Evolutionary conservation across 768 basidiomycete genomes (phyloP).

Genomic region (Tulasnella sp.): DNA sequence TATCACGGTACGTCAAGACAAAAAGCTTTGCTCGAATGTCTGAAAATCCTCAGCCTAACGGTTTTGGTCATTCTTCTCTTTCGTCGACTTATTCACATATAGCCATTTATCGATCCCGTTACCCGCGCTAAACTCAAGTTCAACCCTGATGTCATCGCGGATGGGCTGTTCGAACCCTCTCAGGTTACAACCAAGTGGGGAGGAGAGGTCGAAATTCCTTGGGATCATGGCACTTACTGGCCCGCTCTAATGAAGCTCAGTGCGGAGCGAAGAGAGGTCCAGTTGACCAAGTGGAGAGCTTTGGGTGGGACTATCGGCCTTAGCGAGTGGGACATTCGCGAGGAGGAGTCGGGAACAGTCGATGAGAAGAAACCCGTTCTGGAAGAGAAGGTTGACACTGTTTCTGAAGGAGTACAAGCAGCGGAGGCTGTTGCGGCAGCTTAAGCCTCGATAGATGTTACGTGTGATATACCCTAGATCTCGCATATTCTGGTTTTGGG

Average conservation of each 20-base stretch:
- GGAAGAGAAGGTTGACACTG: slow-evolving; percentile 8
- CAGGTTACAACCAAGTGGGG: slow-evolving; percentile 69
- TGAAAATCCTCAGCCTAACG: background rate
- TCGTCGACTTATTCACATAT: background rate
- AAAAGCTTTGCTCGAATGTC: slow-evolving; percentile 73
- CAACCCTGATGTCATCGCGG: slow-evolving; percentile 49
- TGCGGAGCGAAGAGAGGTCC: slow-evolving; percentile 47
- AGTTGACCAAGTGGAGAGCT: slow-evolving; percentile 61
- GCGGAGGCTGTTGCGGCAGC: background rate
- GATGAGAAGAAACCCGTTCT: background rate
- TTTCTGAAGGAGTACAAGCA: background rate
- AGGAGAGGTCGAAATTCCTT: slow-evolving; percentile 63
- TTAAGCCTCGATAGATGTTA: background rate
- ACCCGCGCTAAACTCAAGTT: slow-evolving; percentile 61
- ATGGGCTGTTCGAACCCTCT: slow-evolving; percentile 63
- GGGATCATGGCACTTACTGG: slow-evolving; percentile 75
- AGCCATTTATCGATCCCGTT: slow-evolving; percentile 69
- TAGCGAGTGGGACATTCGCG: slow-evolving; percentile 77
- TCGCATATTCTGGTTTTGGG: background rate
- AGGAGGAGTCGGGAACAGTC: background rate
- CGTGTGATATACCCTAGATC: background rate
- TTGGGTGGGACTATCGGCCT: slow-evolving; percentile 68
- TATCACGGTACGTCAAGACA: slow-evolving; percentile 44
- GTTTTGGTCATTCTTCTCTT: background rate
- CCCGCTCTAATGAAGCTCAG: slow-evolving; percentile 56